Base-by-base conservation (phyloP, 1,139 yeast species). In the Geotrichum histeridarum region DNA sequence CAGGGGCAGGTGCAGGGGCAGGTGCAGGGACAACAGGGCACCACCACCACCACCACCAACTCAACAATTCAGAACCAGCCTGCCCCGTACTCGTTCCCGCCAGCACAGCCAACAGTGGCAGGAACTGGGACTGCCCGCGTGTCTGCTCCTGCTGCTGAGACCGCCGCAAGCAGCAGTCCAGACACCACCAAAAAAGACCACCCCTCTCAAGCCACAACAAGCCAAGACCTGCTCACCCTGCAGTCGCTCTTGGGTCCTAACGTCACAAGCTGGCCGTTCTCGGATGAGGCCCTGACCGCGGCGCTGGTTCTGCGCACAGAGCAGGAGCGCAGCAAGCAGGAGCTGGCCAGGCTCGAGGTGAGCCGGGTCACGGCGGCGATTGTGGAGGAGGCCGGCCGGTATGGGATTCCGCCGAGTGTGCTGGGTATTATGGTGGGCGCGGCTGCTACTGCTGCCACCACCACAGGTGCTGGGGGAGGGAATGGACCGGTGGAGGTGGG, bases 321-420 rank as follows among this genome's bases (percentile, higher is more conserved):
- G 66, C 95, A 86, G 65, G 97, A 91, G 67, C 77, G 79, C 42
- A 86, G 97, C 1, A 84, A 84, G 61, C 97, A 90, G 67, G 95
- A 86, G 61, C 84, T 76, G 63, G 84, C 86, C 67, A 79, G 78
- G 55, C 73, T 84, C 38, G 96, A 90, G 65, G 73, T 78, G 41
- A 76, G 85, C 35, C 77, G 78, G 54, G 77, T 79, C 56, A 80
- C 86, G 39, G 70, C 85, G 43, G 83, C 82, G 55, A 74, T 90
- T 30, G 64, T 90, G 50, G 80, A 81, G 57, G 72, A 77, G 27
- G 94, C 95, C 0, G 65, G 80, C 8, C 73, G 75, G 42, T 80
- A 84, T 11, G 84, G 84, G 41, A 73, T 91, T 1, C 95, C 96
- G 0, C 75, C 83, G 0, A 70, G 77, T 54, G 67, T 83, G 61